Base-by-base conservation (phyloP, 2,329 filamentous ascomycete genomes). In the Sclerotinia nivalis region DNA sequence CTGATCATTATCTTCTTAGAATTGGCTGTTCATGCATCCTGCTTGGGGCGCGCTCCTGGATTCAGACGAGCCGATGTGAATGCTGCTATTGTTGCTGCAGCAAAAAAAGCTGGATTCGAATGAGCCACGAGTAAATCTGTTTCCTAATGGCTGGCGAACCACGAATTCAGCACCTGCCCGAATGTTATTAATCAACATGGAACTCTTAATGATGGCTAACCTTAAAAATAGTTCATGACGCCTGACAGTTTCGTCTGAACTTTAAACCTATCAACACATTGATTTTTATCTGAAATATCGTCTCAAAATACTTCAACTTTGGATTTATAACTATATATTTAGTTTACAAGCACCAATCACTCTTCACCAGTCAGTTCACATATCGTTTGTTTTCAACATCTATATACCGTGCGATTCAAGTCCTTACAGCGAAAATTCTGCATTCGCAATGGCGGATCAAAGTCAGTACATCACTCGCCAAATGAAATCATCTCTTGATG, bases 61-160 rank as follows among this genome's bases (percentile, higher is more conserved):
- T 79, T 75, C 47, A 73, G 76, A 54, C 75, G 72, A 7, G 50
- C 70, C 22, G 78, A 80, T 72, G 75, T 80, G 7, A 78, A 79
- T 71, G 70, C 74, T 34, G 77, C 78, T 56, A 75, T 79, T 50
- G 15, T 69, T 15, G 40, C 49, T 15, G 67, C 67, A 37, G 67
- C 49, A 8, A 69, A 31, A 37, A 18, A 69, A 45, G 60, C 67
- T 37, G 67, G 67, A 15, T 56, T 45, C 31, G 54, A 49, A 47
- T 65, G 34, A 64, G 34, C 8, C 18, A 5, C n/a, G 47, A 52
- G 31, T 28, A 20, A 12, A 13, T 4, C 10, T 28, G 9, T 45
- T 28, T 45, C 13, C 13, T 8, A 28, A 37, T 37, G 18, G 9
- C 9, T 28, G n/a, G 43, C 18, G 8, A 40, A 7, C 13, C 12